Evolutionary conservation across 106 monocot species (phyloP).

Genomic region (Apostasia ramifera): DNA sequence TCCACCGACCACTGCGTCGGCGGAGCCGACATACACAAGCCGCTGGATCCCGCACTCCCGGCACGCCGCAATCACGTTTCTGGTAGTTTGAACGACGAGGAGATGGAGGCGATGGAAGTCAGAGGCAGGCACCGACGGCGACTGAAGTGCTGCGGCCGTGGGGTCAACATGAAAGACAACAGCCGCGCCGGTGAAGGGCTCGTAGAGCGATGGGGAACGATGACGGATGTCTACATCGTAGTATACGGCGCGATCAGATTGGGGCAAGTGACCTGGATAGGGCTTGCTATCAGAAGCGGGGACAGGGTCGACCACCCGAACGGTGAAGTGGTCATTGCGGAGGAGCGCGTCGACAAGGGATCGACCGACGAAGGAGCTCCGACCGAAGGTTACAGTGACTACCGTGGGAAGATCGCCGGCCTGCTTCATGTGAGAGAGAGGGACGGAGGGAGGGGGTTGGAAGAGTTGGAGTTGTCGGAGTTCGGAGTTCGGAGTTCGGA

Average conservation of each 20-base stretch:
- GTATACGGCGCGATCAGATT: slow-evolving; percentile 11
- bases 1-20: slow-evolving; percentile 68
- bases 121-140: neutral
- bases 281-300: slow-evolving; percentile 12
- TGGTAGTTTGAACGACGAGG: slow-evolving; percentile 27
- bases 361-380: slow-evolving; percentile 35
- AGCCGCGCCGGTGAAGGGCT: slow-evolving; percentile 31
- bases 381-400: slow-evolving; percentile 40
- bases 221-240: slow-evolving; percentile 15
- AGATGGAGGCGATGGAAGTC: slow-evolving; percentile 17
- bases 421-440: neutral
- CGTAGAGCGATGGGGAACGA: slow-evolving; percentile 16
- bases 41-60: slow-evolving; percentile 42
- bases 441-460: no score
- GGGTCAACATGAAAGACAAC: slow-evolving; percentile 43
- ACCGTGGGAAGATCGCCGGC: neutral
- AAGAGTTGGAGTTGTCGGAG: no score
- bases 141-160: slow-evolving; percentile 6
- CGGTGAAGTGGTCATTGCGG: slow-evolving; percentile 21
- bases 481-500: no score
- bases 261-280: slow-evolving; percentile 6
- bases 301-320: slow-evolving; percentile 43
- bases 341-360: slow-evolving; percentile 34
- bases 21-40: slow-evolving; percentile 65
- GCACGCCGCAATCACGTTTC: slow-evolving; percentile 52